These are phyloP conservation scores for Dryas integrifolia DNA, from an alignment of 331 rosid genomes.

Conservation along the genomic window DNA sequence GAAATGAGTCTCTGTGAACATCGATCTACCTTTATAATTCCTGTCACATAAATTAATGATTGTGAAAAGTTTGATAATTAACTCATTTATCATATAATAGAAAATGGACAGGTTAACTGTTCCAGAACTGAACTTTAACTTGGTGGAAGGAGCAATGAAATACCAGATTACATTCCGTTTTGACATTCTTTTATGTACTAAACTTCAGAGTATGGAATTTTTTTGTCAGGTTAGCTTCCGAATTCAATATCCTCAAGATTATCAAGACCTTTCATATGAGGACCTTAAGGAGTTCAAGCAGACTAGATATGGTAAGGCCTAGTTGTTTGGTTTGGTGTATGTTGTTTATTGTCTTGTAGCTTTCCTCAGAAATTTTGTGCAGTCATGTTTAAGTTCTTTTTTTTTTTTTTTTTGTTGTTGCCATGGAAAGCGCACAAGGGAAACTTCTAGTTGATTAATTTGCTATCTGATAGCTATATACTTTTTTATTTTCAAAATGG, in stretches of 20 bases:
- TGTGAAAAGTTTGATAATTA: not conserved
- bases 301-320: constrained; percentile 88
- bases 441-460: too few relatives aligned
- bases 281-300: constrained; percentile 96
- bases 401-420: not conserved
- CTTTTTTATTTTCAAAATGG: too few relatives aligned
- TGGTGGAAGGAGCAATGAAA: constrained; percentile 15
- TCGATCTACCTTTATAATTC: not conserved
- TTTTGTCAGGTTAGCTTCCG: constrained; percentile 80
- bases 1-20: not conserved
- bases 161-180: constrained; percentile 1
- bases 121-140: constrained; percentile 2
- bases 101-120: constrained; percentile 2
- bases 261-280: constrained; percentile 84
- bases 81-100: not conserved
- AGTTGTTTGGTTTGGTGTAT: constrained; percentile 10
- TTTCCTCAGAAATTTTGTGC: not conserved
- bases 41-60: not conserved
- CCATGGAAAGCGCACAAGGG: not conserved
- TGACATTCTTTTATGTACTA: constrained; percentile 15
- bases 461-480: too few relatives aligned
- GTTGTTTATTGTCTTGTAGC: not conserved
- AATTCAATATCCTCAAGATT: constrained; percentile 94
- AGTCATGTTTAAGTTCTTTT: not conserved
- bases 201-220: constrained; percentile 26